Base-by-base conservation (phyloP, 2,329 filamentous ascomycete species). In the Fusarium keratoplasticum region DNA sequence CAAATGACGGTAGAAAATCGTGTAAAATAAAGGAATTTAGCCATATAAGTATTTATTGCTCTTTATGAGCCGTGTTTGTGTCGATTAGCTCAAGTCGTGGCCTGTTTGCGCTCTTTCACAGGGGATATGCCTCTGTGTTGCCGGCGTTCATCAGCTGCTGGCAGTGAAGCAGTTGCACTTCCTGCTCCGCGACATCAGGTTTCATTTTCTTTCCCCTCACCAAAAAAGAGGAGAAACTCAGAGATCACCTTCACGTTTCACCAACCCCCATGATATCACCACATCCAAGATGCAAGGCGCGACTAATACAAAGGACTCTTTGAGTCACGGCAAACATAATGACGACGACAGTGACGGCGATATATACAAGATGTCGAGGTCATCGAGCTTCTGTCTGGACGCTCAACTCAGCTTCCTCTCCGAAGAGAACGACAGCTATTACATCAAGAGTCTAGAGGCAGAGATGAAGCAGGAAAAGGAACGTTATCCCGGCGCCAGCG, bases 391-490 rank as follows among this genome's bases (percentile, higher is more conserved):
- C 13, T 27, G 47, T 44, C 40, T 61, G 14, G 61, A 75, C 16
- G 55, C 29, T 8, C 65, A 71, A 14, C 40, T 58, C 20, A 67
- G 64, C 11, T 61, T 69, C 11, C 22, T 70, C 1, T 65, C 67
- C 0, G 59, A 67, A 6, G 70, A 72, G 7, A 59, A 74, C 22
- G 69, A 70, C 1, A 69, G n/a, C 13, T 52, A 42, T 5, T 58
- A 59, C 31, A 54, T 71, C 18, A 33, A 55, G 5, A 58, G 64
- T 13, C 67, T 76, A 29, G 52, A 63, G 10, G 77, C 81, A 11
- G 82, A 86, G 66, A 85, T 89, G 78, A 83, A 86, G 71, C 76
- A 79, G 47, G 84, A 88, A 74, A 87, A 84, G 78, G 64, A 74
- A 31, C 75, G 80, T 1, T 86, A 84, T 61, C 83, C 83, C 0